phyloP scores from a whole-genome alignment of 345 rosid genomes.

The Boechera retrofracta region DNA sequence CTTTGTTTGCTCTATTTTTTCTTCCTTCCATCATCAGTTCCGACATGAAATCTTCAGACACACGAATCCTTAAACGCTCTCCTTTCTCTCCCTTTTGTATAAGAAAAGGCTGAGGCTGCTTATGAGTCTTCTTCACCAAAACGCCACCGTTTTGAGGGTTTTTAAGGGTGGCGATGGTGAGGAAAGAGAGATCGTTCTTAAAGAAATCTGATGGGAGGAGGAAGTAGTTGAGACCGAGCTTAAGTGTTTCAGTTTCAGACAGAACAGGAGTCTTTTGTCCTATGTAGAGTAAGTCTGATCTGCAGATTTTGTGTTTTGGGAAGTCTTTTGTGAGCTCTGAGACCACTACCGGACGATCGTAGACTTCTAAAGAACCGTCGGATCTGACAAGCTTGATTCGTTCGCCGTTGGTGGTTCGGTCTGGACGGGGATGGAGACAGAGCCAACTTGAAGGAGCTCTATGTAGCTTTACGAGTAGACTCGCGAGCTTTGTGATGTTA shows the following conservation, averaged over 20 bases:
- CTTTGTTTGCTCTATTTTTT: neutral
- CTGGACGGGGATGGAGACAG: conserved; percentile 38
- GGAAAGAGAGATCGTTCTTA: conserved; percentile 67
- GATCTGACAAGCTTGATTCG: conserved; percentile 66
- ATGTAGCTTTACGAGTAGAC: conserved; percentile 44
- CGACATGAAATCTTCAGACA: conserved; percentile 79
- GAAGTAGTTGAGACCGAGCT: conserved; percentile 75
- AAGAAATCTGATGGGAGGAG: conserved; percentile 80
- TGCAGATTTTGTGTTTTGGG: conserved; percentile 81
- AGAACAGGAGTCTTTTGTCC: conserved; percentile 80
- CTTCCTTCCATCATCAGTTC: conserved; percentile 60
- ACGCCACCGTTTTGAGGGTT: conserved; percentile 28
- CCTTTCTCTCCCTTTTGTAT: conserved; percentile 67
- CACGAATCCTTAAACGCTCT: conserved; percentile 66
- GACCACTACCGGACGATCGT: conserved; percentile 59
- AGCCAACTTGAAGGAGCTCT: conserved; percentile 42
- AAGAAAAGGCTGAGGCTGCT: conserved; percentile 56
- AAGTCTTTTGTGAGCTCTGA: conserved; percentile 65
- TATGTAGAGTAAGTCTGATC: conserved; percentile 76
- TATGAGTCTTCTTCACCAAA: conserved; percentile 37
- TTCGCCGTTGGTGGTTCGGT: neutral
- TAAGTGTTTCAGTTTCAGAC: conserved; percentile 67
- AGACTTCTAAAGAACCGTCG: conserved; percentile 68
- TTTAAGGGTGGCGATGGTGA: conserved; percentile 65
- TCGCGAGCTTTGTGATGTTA: conserved; percentile 41